These are phyloP conservation scores for Crucibulum laeve DNA, from an alignment of 768 basidiomycete genomes.

Conservation along the genomic window DNA sequence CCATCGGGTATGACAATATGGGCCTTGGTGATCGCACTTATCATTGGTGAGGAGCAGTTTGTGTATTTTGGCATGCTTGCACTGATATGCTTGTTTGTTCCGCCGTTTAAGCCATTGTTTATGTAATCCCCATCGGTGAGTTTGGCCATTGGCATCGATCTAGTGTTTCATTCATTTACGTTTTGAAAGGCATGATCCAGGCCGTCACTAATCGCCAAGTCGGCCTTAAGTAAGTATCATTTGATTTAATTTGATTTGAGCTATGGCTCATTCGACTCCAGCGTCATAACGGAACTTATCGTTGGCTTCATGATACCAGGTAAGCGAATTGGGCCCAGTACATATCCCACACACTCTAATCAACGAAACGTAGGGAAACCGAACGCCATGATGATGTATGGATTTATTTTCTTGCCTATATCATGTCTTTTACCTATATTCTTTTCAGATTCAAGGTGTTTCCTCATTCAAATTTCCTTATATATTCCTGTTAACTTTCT, in stretches of 20 bases:
- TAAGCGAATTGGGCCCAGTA: constrained; percentile 11
- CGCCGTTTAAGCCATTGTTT: constrained; percentile 36
- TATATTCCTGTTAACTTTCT: constrained; percentile 22
- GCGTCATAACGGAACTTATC: constrained; percentile 72
- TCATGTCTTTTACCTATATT: not conserved
- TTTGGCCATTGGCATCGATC: constrained; percentile 7
- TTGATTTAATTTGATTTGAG: not conserved
- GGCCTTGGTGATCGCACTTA: constrained; percentile 53
- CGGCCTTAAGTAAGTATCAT: constrained; percentile 38
- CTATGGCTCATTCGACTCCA: constrained; percentile 11
- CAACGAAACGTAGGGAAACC: constrained; percentile 46
- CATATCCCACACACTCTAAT: constrained; percentile 2
- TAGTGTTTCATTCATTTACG: not conserved
- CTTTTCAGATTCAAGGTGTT: constrained; percentile 31
- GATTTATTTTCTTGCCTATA: not conserved
- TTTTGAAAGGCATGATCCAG: constrained; percentile 54
- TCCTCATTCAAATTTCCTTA: not conserved
- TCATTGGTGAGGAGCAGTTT: constrained; percentile 28
- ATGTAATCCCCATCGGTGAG: constrained; percentile 68
- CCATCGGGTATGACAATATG: constrained; percentile 66
- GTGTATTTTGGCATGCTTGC: not conserved
- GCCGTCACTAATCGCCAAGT: constrained; percentile 80
- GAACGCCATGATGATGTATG: constrained; percentile 71
- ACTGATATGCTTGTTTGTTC: constrained; percentile 2
- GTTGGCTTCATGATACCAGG: constrained; percentile 53